Base-by-base conservation (phyloP, 2,329 filamentous ascomycete species). In the Orbilia ellipsospora region DNA sequence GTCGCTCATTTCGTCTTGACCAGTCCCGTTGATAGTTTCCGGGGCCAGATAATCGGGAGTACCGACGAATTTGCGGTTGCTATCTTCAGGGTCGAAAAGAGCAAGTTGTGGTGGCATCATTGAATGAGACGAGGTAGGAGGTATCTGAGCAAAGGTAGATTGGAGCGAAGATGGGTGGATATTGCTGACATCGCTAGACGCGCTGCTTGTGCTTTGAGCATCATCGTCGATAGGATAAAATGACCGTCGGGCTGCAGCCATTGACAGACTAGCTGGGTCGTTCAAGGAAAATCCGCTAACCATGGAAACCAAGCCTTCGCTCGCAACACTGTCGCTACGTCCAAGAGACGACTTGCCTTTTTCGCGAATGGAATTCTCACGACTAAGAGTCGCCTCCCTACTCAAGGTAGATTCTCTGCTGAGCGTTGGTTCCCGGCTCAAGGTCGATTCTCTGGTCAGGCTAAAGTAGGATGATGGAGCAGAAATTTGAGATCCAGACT, bases 1-100 rank as follows among this genome's bases (percentile, higher is more conserved):
- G 88, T 99, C 95, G 81, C 95, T 98, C 78, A 94, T 95, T 82
- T 98, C 94, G 80, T 99, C 95, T 82, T 99, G 95, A 1, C 94
- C 93, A 78, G 93, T 90, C 59, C 96, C 95, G 78, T 93, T 94
- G 81, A 99, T 96, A 0, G 96, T 99, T 81, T 99, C 96, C 0
- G 95, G 95, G 0, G 95, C 95, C 13, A 99, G 87, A 81, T 99
- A 99, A 82, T 99, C 95, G 0, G 95, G 95, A 0, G 95, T 99
- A 36, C 95, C 95, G 7, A 99, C 95, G 80, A 99, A 99, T 45
- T 93, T 90, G 64, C 95, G 89, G 81, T 92, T 94, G 75, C 90
- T 96, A 80, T 99, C 95, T 80, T 97, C 91, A 0, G 95, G 95
- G 80, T 98, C 94, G 80, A 98, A 99, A 2, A 99, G 85, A 2